Conservation (phyloP, 148 eudicot genomes). For the Polygonum maritimum region DNA sequence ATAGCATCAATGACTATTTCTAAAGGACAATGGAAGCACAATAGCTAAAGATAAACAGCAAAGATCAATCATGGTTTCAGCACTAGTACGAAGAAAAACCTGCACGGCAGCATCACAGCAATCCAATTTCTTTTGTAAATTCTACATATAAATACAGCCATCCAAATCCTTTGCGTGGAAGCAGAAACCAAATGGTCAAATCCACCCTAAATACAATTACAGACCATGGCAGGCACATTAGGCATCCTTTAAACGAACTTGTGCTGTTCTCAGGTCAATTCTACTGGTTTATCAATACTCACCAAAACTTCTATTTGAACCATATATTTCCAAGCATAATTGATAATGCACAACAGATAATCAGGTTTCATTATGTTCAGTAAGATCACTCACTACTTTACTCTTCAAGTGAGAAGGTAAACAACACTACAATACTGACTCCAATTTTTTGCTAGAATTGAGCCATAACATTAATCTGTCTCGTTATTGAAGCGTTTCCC, state of each 20-base stretch:
- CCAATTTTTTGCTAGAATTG: background rate
- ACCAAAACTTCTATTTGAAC: background rate
- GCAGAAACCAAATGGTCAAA: background rate
- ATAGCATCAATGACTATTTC: background rate
- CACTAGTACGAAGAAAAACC: background rate
- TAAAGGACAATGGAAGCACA: background rate
- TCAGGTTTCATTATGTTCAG: background rate
- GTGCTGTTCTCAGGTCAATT: background rate
- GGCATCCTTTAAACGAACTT: background rate
- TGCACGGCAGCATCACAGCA: background rate
- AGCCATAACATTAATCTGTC: background rate
- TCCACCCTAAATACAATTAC: background rate
- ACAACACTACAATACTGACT: background rate
- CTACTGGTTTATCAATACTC: background rate
- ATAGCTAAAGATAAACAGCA: background rate
- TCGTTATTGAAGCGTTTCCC: background rate
- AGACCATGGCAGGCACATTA: background rate
- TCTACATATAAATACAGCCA: background rate
- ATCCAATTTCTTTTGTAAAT: background rate
- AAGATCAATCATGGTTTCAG: background rate
- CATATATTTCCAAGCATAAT: background rate
- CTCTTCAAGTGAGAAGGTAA: background rate
- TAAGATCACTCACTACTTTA: background rate
- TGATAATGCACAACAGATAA: background rate
- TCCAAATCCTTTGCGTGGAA: background rate